Percentiles rank a stretch among this genome's conserved stretches.
These are phyloP conservation scores for Solanum dulcamara DNA, from an alignment of 257 asterid species.

Conservation along the genomic window DNA sequence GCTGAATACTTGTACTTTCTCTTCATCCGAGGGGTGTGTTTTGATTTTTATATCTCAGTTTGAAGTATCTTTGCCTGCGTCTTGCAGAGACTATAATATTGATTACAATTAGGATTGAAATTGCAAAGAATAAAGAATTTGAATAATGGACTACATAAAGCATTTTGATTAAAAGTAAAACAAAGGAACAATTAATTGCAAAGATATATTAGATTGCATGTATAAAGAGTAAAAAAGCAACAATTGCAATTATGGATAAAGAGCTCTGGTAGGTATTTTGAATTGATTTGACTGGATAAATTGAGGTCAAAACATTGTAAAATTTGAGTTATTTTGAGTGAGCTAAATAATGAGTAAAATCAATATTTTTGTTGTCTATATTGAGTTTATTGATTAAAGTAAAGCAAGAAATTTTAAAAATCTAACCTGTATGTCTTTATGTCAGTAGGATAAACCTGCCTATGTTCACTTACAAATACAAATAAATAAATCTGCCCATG, in stretches of 20 bases:
- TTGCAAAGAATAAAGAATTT: not conserved
- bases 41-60: not conserved
- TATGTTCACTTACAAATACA: not conserved
- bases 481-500: not conserved
- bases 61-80: not conserved
- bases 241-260: not conserved
- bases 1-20: not conserved
- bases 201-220: not conserved
- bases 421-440: not conserved
- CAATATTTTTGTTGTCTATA: not conserved
- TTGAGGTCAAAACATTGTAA: not conserved
- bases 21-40: not conserved
- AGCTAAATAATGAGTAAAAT: not conserved
- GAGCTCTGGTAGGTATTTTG: not conserved
- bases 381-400: not conserved
- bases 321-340: not conserved
- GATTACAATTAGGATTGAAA: not conserved
- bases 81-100: not conserved
- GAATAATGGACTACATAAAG: not conserved
- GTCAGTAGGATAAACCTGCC: not conserved
- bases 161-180: not conserved
- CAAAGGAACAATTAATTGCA: not conserved
- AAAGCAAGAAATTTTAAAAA: not conserved
- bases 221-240: not conserved
- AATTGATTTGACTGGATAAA: not conserved